A percentile compares a stretch with the other conserved stretches of the same genome.
These are phyloP conservation scores for Polyporus tsugae DNA, from an alignment of 1,284 basidiomycete genomes.

Conservation along the genomic window DNA sequence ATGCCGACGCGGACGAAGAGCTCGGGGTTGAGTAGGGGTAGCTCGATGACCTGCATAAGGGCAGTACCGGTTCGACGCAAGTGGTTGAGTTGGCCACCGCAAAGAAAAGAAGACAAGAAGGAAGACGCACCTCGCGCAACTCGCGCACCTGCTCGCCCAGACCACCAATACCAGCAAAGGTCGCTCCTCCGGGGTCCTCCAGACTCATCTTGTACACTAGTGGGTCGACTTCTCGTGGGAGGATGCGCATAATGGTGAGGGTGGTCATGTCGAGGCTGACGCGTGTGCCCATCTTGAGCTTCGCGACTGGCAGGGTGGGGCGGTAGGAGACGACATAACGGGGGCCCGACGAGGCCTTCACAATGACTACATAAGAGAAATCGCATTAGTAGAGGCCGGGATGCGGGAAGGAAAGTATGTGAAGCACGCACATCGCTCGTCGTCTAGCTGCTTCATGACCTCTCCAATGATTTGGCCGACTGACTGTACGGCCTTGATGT, in stretches of 20 bases:
- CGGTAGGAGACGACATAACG: constrained; percentile 99
- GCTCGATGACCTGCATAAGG: constrained; percentile 83
- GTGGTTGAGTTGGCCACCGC: background rate
- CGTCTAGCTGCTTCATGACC: constrained; percentile 98
- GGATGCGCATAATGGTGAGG: constrained; percentile 97
- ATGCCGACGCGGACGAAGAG: constrained; percentile 96
- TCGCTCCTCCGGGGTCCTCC: constrained; percentile 95
- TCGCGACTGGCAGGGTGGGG: constrained; percentile 89
- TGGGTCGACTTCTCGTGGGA: constrained; percentile 98
- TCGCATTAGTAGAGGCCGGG: too few relatives aligned
- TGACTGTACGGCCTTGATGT: constrained; percentile 98
- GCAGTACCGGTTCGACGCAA: background rate
- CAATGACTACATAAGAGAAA: constrained; percentile 77
- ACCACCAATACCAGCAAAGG: constrained; percentile 98
- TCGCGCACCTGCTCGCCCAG: constrained; percentile 97
- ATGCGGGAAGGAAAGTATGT: background rate
- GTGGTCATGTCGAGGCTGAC: constrained; percentile 99
- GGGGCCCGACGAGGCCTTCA: constrained; percentile 98
- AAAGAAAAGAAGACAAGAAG: background rate
- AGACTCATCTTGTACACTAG: constrained; percentile 99
- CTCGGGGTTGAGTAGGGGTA: constrained; percentile 95
- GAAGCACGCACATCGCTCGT: constrained; percentile 87
- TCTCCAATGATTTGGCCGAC: constrained; percentile 99
- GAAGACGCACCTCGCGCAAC: constrained; percentile 78
- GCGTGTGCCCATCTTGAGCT: constrained; percentile 94